These are phyloP conservation scores for Neospermospora avenae DNA, from an alignment of 2,329 filamentous ascomycete species.

Conservation along the genomic window DNA sequence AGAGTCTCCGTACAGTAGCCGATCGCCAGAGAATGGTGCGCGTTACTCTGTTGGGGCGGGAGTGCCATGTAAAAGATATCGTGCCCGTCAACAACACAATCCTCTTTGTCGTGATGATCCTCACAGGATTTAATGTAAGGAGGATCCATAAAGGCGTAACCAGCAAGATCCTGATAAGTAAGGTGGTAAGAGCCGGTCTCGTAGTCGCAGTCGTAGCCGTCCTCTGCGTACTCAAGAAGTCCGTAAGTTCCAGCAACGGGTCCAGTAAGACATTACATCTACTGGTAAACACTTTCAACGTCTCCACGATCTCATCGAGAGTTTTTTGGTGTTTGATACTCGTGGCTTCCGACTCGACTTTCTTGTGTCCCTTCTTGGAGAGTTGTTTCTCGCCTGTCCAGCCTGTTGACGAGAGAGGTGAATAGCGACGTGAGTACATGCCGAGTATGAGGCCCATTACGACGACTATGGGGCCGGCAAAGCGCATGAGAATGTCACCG, in stretches of 20 bases:
- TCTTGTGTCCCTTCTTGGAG: conserved; percentile 54
- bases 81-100: conserved; percentile 86
- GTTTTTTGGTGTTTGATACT: conserved; percentile 85
- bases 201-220: conserved; percentile 91
- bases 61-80: conserved; percentile 86
- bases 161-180: conserved; percentile 85
- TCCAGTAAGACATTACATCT: conserved; percentile 91
- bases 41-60: conserved; percentile 77
- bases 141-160: conserved; percentile 85
- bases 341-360: conserved; percentile 49
- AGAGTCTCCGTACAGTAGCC: conserved; percentile 64
- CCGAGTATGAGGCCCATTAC: conserved; percentile 78
- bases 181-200: conserved; percentile 79
- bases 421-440: conserved; percentile 91
- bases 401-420: conserved; percentile 81
- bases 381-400: conserved; percentile 59
- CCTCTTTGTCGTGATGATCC: conserved; percentile 81
- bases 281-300: conserved; percentile 82
- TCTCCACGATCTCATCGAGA: conserved; percentile 95
- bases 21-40: conserved; percentile 91
- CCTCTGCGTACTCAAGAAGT: conserved; percentile 87
- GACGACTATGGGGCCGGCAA: conserved; percentile 78
- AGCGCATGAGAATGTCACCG: conserved; percentile 76
- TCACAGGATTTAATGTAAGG: conserved; percentile 76
- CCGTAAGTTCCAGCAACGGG: conserved; percentile 81